Base-by-base conservation (phyloP, 2,329 filamentous ascomycete genomes). In the Talaromyces sp. region DNA sequence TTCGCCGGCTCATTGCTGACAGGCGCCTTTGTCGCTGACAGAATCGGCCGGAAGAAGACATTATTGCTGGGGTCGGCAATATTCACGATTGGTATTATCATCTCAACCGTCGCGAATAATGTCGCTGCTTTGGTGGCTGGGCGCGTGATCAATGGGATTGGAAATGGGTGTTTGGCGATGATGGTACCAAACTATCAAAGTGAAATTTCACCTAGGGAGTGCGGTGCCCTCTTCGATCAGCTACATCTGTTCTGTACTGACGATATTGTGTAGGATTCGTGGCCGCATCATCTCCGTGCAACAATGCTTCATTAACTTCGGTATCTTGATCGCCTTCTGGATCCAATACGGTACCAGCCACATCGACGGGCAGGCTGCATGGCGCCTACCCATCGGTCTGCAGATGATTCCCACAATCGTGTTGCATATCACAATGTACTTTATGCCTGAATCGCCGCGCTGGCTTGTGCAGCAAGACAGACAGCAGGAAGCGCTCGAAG, bases 1-100 rank as follows among this genome's bases (percentile, higher is more conserved):
- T 78, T 82, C 61, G 64, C 80, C 9, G 80, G 80, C 9, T 77
- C 80, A 21, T 72, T 83, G 1, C 66, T 69, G 3, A 80, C 79
- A 1, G 79, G 79, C 1, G 63, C 65, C 5, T 79, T 80, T 68
- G 71, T 82, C 12, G 79, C 80, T 12, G 79, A 83, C 67, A 70
- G 67, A 14, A 69, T 81, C 18, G 81, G 79, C 14, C 78, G 80
- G 61, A 73, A 73, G 40, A 74, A 70, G 39, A 77, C 80, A 12
- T 77, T 82, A 21, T 72, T 80, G 60, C 69, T 81, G 18, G 77
- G 75, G 2, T 77, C 76, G 35, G 63, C 77, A 12, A 75, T 82
- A 65, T 83, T 79, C 74, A 77, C 80, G 12, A 66, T 82, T 56
- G 81, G 80, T n/a, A 71, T 77, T 12, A 71, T 68, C 60, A 66